phyloP scores from a whole-genome alignment of 306 rosid genomes.

The Malus domestica region ASM211411v1 NC_041802.1:7241001-7241500 shows the following conservation, averaged over 20 bases:
- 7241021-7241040: background rate
- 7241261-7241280: background rate
- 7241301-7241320: background rate
- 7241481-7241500: background rate
- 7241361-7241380: background rate
- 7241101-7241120: conserved; percentile 25
- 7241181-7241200: conserved; percentile 44
- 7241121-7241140: conserved; percentile 46
- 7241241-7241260: conserved; percentile 1
- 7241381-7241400: background rate
- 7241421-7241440: background rate
- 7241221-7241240: conserved; percentile 18
- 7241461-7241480: background rate
- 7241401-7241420: background rate
- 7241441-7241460: background rate
- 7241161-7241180: conserved; percentile 46
- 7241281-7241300: background rate
- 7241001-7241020: background rate
- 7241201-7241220: conserved; percentile 27
- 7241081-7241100: conserved; percentile 25
- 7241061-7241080: conserved; percentile 24
- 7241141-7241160: conserved; percentile 30
- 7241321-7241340: too few species aligned
- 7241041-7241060: conserved; percentile 19
- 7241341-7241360: background rate